Percentiles rank a stretch among this genome's conserved stretches.
Conservation (phyloP, 2,329 filamentous ascomycete genomes). For the Beauveria brongniartii region DNA sequence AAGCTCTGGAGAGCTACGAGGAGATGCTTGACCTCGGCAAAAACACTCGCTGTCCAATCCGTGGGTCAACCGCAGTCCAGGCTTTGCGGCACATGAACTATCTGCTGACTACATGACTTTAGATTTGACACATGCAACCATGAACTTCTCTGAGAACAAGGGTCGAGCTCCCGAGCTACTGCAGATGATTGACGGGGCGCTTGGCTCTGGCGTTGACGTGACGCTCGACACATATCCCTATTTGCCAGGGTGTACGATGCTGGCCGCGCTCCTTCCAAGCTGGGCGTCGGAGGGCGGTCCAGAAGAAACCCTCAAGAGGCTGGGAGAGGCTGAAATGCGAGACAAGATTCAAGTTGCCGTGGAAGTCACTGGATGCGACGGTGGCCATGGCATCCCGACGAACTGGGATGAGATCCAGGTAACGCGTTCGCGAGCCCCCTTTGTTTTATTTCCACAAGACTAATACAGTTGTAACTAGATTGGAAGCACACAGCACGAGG, state of each 20-base stretch:
- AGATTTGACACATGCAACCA: slow-evolving; percentile 19
- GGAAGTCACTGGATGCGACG: slow-evolving; percentile 18
- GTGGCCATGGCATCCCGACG: slow-evolving; percentile 20
- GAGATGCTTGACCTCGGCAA: slow-evolving; percentile 18
- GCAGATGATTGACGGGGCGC: slow-evolving; percentile 16
- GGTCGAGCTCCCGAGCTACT: slow-evolving; percentile 16
- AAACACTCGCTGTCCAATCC: slow-evolving; percentile 18
- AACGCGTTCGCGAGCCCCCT: background rate
- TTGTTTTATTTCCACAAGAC: background rate
- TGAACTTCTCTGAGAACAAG: slow-evolving; percentile 19
- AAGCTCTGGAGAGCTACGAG: slow-evolving; percentile 18
- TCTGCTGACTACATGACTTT: background rate
- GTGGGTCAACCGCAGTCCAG: slow-evolving; percentile 9
- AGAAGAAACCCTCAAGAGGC: slow-evolving; percentile 15
- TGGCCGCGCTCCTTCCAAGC: slow-evolving; percentile 17
- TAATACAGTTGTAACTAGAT: slow-evolving; percentile 1
- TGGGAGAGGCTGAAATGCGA: slow-evolving; percentile 14
- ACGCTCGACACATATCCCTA: slow-evolving; percentile 20
- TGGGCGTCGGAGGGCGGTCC: slow-evolving; percentile 19
- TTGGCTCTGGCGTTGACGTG: slow-evolving; percentile 16
- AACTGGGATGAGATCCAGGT: slow-evolving; percentile 21
- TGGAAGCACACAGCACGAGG: slow-evolving; percentile 13
- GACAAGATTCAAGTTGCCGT: slow-evolving; percentile 18
- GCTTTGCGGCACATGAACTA: too few relatives aligned
- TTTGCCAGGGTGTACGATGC: slow-evolving; percentile 18